Evolutionary conservation across 2,329 filamentous ascomycete genomes (phyloP), one percentile per base, ranked within the genome.

Genomic region (Trichoderma asperellum): DNA sequence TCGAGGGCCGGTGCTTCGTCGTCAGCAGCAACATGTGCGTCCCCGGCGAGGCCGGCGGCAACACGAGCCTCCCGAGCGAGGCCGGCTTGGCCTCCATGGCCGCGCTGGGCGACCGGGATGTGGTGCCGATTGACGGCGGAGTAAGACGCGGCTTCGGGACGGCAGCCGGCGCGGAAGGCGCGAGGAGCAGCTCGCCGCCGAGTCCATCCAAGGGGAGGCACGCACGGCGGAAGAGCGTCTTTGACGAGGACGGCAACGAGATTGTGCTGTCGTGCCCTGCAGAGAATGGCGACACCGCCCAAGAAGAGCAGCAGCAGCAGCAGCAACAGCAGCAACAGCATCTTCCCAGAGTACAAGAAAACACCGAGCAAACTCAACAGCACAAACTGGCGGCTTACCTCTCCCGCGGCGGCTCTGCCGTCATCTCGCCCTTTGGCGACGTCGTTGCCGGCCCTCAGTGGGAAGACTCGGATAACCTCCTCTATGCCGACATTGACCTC

Each of bases 11-110:
- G 24, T 92, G 92, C 73, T 94, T 96, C 73, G 94, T 97, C 21
- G 82, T 97, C 4, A 93, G 89, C 76, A 89, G 92, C 56, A 97
- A 97, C 78, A 94, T 96, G 83, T 94, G 91, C 76, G 86, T 92
- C 16, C 65, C 47, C 27, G 29, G 35, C 16, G 68, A 43, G 14
- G 47, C 49, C 43, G 29, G 29, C 12, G 18, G 92, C 55, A 97
- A 97, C 78, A 94, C 96, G 83, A 94, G 91, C 76, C 86, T 92
- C 16, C 65, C 47, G 29, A 49, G 47, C 21, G 68, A 52, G n/a
- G 47, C 49, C 43, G 21, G 35, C 12, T n/a, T 24, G 5, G 40
- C 29, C 12, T n/a, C 40, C 47, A 55, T 16, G 43, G 40, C 40
- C 18, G 40, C 40, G 1, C 40, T 37, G 6, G 65, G 49, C 2